Percentiles rank a stretch among this genome's conserved stretches.
These are phyloP conservation scores for Tephrocybe sp. DNA, from an alignment of 768 basidiomycete genomes.

Conservation along the genomic window DNA sequence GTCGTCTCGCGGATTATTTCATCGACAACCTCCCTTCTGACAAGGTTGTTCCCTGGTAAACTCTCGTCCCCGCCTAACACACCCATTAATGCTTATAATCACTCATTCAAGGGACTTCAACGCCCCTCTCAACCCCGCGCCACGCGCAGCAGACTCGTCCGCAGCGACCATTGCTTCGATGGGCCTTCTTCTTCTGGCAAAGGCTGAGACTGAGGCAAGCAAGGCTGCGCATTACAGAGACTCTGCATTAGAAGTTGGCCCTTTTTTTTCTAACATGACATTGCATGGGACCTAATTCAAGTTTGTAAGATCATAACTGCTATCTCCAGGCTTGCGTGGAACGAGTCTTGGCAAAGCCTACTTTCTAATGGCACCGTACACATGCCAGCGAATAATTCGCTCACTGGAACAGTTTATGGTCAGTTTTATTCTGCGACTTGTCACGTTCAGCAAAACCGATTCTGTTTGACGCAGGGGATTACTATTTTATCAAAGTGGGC, in stretches of 20 bases:
- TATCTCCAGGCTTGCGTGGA: slow-evolving; percentile 18
- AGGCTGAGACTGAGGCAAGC: slow-evolving; percentile 32
- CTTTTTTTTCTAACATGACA: neutral
- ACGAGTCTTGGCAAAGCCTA: slow-evolving; percentile 21
- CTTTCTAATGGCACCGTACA: slow-evolving; percentile 22
- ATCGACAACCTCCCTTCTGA: slow-evolving; percentile 53
- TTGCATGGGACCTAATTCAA: no score
- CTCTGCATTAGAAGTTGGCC: slow-evolving; percentile 47
- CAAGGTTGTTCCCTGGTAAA: slow-evolving; percentile 65
- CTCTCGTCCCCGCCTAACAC: neutral
- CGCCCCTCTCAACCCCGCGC: slow-evolving; percentile 52
- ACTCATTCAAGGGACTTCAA: slow-evolving; percentile 61
- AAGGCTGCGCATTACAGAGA: slow-evolving; percentile 40
- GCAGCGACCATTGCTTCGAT: slow-evolving; percentile 64
- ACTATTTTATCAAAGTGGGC: slow-evolving; percentile 11
- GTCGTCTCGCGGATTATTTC: slow-evolving; percentile 59
- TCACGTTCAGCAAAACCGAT: neutral
- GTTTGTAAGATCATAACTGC: slow-evolving; percentile 13
- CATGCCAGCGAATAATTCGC: slow-evolving; percentile 16
- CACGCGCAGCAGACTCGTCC: slow-evolving; percentile 66
- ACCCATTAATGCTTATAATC: neutral
- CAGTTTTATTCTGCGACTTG: slow-evolving; percentile 2
- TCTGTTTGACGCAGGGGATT: neutral
- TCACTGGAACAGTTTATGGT: slow-evolving; percentile 32
- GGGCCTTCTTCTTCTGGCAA: slow-evolving; percentile 57